phyloP scores from a whole-genome alignment of 177 flowering plant genomes.

The Vitis hybrid region DNA sequence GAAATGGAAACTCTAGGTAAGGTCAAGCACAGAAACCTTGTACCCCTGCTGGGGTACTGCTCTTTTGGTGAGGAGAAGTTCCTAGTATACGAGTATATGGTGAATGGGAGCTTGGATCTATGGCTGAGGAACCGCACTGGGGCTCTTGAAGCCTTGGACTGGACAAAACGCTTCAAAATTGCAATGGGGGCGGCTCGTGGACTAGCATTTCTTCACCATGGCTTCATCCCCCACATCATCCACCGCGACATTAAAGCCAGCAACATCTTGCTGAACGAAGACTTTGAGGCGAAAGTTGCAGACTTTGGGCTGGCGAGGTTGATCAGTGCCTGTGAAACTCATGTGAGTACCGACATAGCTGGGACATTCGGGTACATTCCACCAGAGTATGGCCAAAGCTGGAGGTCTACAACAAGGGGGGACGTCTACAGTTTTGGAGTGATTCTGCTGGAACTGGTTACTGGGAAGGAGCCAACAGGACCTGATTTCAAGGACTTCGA shows the following conservation, averaged over 20 bases:
- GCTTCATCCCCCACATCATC: constrained; percentile 75
- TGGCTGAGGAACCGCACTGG: constrained; percentile 69
- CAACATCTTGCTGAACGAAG: constrained; percentile 63
- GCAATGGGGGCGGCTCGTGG: constrained; percentile 78
- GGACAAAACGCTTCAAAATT: constrained; percentile 63
- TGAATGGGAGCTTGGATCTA: constrained; percentile 75
- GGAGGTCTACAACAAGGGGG: constrained; percentile 65
- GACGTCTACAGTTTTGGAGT: constrained; percentile 87
- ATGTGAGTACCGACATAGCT: constrained; percentile 75
- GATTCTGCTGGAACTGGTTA: constrained; percentile 71
- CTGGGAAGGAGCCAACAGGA: constrained; percentile 86
- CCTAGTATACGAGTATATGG: constrained; percentile 79
- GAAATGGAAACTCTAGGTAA: constrained; percentile 89
- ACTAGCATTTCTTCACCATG: constrained; percentile 78
- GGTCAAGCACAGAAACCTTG: constrained; percentile 73
- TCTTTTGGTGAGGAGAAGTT: constrained; percentile 74
- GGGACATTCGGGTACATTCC: constrained; percentile 91
- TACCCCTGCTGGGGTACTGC: constrained; percentile 75
- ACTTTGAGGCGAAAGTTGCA: constrained; percentile 76
- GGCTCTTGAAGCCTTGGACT: constrained; percentile 54
- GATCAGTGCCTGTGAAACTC: constrained; percentile 84
- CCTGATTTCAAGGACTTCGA: constrained; percentile 73
- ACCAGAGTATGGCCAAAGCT: constrained; percentile 81
- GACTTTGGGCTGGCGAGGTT: constrained; percentile 80
- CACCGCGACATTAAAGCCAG: constrained; percentile 84